phyloP scores from a whole-genome alignment of 2,329 filamentous ascomycete species.

The Endocalyx cinctus region DNA sequence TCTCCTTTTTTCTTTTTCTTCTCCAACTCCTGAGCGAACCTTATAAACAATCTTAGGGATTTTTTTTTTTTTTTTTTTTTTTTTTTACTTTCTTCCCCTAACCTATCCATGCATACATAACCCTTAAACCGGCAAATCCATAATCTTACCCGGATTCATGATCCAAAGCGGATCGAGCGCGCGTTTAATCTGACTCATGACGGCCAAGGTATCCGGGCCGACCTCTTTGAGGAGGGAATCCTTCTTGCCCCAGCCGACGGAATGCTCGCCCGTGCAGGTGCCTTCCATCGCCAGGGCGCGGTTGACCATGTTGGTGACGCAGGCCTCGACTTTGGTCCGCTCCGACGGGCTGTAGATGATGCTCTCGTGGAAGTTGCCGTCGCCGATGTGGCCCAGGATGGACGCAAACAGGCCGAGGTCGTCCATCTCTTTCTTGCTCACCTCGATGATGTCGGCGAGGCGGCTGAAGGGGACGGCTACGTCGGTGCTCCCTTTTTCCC shows the following conservation, averaged over 20 bases:
- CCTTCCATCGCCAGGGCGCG: conserved; percentile 92
- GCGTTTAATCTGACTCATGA: conserved; percentile 82
- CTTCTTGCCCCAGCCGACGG: conserved; percentile 83
- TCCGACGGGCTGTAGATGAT: conserved; percentile 83
- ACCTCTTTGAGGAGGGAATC: conserved; percentile 73
- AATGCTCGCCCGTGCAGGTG: conserved; percentile 86
- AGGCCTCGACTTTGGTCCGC: conserved; percentile 69
- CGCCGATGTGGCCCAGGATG: conserved; percentile 84
- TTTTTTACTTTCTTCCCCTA: no score
- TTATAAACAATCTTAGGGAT: no score
- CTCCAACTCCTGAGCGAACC: no score
- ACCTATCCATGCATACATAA: no score
- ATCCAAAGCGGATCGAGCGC: conserved; percentile 82
- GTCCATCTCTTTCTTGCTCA: conserved; percentile 86
- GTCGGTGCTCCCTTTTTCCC: conserved; percentile 65
- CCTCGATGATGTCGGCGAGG: conserved; percentile 70
- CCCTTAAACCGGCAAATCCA: conserved; percentile 69
- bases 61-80: no score
- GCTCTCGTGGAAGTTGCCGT: conserved; percentile 91
- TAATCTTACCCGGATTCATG: conserved; percentile 90
- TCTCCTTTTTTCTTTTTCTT: no score
- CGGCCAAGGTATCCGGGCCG: conserved; percentile 70
- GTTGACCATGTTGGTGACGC: conserved; percentile 85
- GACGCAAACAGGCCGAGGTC: conserved; percentile 81
- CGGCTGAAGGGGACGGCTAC: conserved; percentile 77